phyloP scores from a whole-genome alignment of 1,284 basidiomycete species.

The Bjerkandera adusta region DNA sequence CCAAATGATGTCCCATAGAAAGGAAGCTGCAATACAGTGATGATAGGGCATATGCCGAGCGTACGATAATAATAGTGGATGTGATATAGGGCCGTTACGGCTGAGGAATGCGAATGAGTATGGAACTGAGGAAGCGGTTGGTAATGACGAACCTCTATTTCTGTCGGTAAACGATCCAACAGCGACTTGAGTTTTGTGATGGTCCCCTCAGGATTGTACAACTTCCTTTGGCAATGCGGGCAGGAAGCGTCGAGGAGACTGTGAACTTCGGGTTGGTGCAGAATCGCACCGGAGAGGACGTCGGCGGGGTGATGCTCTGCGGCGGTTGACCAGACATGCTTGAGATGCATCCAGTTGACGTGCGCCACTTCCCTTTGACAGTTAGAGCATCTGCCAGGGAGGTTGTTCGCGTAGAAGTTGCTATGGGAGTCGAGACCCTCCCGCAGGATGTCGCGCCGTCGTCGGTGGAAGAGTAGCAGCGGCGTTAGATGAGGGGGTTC shows the following conservation, averaged over 20 bases:
- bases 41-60: no score
- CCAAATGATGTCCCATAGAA: no score
- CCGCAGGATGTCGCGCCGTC: conserved; percentile 18
- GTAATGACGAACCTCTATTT: conserved; percentile 17
- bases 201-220: conserved; percentile 19
- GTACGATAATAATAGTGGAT: no score
- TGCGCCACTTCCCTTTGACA: conserved; percentile 17
- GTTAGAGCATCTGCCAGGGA: conserved; percentile 9
- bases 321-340: conserved; percentile 19
- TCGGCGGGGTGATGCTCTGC: conserved; percentile 16
- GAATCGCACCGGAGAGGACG: conserved; percentile 14
- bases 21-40: no score
- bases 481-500: conserved; percentile 17
- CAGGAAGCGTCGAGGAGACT: conserved; percentile 18
- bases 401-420: conserved; percentile 20
- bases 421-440: conserved; percentile 18
- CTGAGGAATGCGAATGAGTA: no score
- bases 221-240: conserved; percentile 15
- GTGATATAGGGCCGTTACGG: no score
- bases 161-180: conserved; percentile 16
- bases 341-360: conserved; percentile 20
- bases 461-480: conserved; percentile 23
- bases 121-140: no score
- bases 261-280: conserved; percentile 18
- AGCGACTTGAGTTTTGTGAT: conserved; percentile 14